A percentile compares a stretch with the other conserved stretches of the same genome.
These are phyloP conservation scores for Aspergillus saccharolyticus DNA, from an alignment of 495 filamentous ascomycete genomes.

Conservation along the genomic window DNA sequence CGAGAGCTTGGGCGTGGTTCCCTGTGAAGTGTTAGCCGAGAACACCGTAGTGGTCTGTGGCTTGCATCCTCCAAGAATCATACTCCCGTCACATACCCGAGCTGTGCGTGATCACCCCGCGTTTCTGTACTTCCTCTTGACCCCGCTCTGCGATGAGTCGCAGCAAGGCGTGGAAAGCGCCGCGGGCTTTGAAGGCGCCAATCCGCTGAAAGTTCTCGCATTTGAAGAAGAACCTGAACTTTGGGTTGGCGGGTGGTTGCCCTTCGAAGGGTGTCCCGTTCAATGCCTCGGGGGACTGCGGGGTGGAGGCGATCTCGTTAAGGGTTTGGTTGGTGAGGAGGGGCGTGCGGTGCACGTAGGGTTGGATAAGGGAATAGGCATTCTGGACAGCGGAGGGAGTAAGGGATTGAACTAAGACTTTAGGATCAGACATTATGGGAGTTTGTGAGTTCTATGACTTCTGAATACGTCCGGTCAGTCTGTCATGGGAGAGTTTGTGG, in stretches of 20 bases:
- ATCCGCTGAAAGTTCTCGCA: constrained; percentile 91
- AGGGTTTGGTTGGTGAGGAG: constrained; percentile 74
- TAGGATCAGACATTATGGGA: constrained; percentile 6
- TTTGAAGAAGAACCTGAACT: constrained; percentile 83
- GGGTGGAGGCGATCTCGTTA: constrained; percentile 66
- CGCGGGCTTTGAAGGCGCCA: constrained; percentile 89
- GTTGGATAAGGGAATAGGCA: constrained; percentile 68
- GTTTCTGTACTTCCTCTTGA: constrained; percentile 48
- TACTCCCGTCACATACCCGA: constrained; percentile 52
- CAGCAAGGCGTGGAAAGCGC: constrained; percentile 83
- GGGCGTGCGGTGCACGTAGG: constrained; percentile 77
- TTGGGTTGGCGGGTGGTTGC: constrained; percentile 54
- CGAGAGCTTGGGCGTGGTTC: constrained; percentile 93
- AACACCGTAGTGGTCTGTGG: neutral
- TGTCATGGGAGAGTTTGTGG: neutral
- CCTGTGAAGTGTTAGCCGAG: constrained; percentile 42
- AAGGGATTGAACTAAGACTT: constrained; percentile 51
- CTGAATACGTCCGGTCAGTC: neutral
- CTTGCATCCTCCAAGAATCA: neutral
- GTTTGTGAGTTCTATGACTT: neutral
- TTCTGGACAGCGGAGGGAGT: constrained; percentile 61
- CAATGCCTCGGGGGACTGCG: constrained; percentile 50
- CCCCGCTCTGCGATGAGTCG: constrained; percentile 62
- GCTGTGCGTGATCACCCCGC: constrained; percentile 87
- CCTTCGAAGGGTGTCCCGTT: constrained; percentile 55